Base-by-base conservation (phyloP, 345 rosid genomes). In the Syzygium jambos region DNA sequence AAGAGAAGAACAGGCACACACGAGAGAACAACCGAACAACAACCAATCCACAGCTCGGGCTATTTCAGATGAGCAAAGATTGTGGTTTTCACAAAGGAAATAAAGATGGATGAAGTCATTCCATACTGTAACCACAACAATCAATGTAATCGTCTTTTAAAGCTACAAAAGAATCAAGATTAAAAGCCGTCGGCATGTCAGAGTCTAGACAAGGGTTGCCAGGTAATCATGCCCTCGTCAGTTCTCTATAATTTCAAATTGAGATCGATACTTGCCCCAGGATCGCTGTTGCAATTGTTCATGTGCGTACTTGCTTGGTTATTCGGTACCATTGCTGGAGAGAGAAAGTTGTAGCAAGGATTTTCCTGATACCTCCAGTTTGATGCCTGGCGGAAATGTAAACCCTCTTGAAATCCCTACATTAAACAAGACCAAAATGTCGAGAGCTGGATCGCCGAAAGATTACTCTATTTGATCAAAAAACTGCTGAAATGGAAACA, bases 201-300 rank as follows among this genome's bases (percentile, higher is more conserved):
- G 54, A 57, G 63, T 57, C 25, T 57, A 57, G 27, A 57, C n/a
- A 57, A 57, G 63, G 15, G 15, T 21, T 41, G 49, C 82, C 82
- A 34, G 49, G 7, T 73, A 38, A 43, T 34, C 82, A 73, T 3
- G 27, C 49, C 49, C 49, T 73, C 23, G 1, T 73, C 78, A 68
- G 78, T 68, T 30, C 78, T 83, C 87, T 86, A 92, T 85, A 94
- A 85, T 90, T 90, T 92, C 92, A 94, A 87, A 90, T 93, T 90
- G 59, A 94, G 93, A 89, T 93, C 96, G 68, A 94, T 86, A 78
- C 86, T 87, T 87, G 88, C 95, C 80, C 86, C 92, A 13, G 89
- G 87, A 88, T 90, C 93, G 84, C 88, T 87, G 51, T 88, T 84
- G 83, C 85, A 63, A 7, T 51, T 88, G 85, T 15, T 80, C 78